Percentiles rank a stretch among this genome's conserved stretches.
Conservation (phyloP, 345 rosid species). For the Pseudoturritis turrita region DNA sequence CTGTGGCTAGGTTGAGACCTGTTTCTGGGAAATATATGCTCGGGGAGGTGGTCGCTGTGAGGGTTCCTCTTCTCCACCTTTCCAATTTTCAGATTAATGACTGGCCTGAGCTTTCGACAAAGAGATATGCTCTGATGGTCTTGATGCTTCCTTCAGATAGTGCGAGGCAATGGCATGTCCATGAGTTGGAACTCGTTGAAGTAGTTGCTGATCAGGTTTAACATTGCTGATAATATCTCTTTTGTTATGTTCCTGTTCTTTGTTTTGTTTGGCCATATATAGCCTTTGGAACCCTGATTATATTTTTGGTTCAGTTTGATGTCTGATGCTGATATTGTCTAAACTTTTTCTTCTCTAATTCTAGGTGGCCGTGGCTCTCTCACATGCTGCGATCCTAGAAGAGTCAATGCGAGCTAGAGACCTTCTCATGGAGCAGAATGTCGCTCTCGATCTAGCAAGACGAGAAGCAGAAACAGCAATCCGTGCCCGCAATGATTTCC, state of each 20-base stretch:
- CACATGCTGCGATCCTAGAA: constrained; percentile 96
- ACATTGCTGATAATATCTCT: not conserved
- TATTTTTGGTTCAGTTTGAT: not conserved
- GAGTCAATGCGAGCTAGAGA: constrained; percentile 99
- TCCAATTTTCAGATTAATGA: constrained; percentile 94
- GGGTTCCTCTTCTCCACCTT: constrained; percentile 96
- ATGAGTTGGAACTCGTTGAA: constrained; percentile 98
- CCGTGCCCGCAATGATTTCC: constrained; percentile 91
- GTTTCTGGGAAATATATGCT: constrained; percentile 74
- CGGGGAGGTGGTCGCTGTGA: constrained; percentile 93
- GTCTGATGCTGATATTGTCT: not conserved
- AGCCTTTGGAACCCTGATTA: not conserved
- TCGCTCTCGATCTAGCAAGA: constrained; percentile 89
- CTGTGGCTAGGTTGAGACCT: constrained; percentile 82
- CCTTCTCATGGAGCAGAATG: constrained; percentile 94
- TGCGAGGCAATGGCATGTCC: constrained; percentile 98
- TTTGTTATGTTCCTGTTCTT: not conserved
- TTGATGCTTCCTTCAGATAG: constrained; percentile 98
- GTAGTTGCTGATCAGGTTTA: constrained; percentile 98
- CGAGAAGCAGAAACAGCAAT: constrained; percentile 96
- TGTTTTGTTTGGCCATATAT: not conserved
- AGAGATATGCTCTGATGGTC: constrained; percentile 93
- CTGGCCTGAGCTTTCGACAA: constrained; percentile 98
- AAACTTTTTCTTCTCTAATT: constrained; percentile 4
- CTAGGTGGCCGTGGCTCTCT: constrained; percentile 97